Conservation (phyloP, 2,329 filamentous ascomycete genomes). For the Sporothrix globosa region DNA sequence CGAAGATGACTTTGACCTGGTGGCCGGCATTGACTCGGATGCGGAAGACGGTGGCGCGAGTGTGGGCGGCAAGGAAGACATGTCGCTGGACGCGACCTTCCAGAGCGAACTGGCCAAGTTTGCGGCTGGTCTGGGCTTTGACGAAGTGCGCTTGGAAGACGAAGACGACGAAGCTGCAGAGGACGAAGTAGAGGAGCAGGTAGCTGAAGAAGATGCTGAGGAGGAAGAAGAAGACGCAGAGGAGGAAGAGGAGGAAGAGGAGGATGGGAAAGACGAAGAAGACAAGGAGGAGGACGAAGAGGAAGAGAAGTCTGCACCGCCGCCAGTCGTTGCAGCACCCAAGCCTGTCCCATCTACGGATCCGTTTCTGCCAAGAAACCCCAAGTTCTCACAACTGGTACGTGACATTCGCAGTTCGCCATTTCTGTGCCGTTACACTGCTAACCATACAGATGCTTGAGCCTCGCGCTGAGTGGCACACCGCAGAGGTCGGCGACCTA, state of each 20-base stretch:
- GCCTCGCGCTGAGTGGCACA: conserved; percentile 62
- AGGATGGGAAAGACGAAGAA: conserved; percentile 42
- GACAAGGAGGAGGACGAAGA: conserved; percentile 41
- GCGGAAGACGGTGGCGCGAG: conserved; percentile 48
- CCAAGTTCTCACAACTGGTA: conserved; percentile 45
- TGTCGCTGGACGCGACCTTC: conserved; percentile 42
- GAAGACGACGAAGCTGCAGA: conserved; percentile 47
- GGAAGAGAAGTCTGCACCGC: conserved; percentile 42
- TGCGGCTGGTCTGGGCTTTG: conserved; percentile 55
- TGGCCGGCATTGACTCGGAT: conserved; percentile 59
- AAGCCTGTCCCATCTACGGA: conserved; percentile 27
- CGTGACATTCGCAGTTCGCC: conserved; percentile 39
- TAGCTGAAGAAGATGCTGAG: conserved; percentile 43
- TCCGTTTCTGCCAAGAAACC: conserved; percentile 35
- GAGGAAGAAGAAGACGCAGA: conserved; percentile 45
- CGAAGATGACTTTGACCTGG: conserved; percentile 64
- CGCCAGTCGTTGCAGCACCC: conserved; percentile 34
- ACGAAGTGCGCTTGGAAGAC: conserved; percentile 47
- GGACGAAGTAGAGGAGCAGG: conserved; percentile 46
- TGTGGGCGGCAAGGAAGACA: conserved; percentile 35
- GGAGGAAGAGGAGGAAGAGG: conserved; percentile 44
- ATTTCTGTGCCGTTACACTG: conserved; percentile 5
- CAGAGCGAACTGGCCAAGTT: conserved; percentile 58
- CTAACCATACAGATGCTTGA: conserved; percentile 54
- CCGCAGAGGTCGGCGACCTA: conserved; percentile 49